Evolutionary conservation across 2,329 filamentous ascomycete species (phyloP).

Genomic region (Microdochium nivale): DNA sequence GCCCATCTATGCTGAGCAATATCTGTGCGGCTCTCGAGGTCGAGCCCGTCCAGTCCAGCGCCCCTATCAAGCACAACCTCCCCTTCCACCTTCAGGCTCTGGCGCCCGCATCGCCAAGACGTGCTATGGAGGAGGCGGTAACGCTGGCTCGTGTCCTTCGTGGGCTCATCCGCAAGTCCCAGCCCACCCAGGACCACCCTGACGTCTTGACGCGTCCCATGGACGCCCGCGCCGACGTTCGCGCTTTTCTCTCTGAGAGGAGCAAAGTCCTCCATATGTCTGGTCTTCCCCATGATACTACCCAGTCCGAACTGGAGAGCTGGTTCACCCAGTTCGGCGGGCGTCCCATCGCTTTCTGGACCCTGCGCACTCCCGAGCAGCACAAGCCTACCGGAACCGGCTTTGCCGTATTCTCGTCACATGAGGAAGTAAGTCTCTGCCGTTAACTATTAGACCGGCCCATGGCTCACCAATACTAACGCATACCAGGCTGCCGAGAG

Average conservation of each 20-base stretch:
- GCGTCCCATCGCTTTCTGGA: conserved; percentile 98
- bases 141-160: conserved; percentile 88
- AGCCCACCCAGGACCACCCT: conserved; percentile 85
- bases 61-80: conserved; percentile 96
- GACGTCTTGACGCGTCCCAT: conserved; percentile 92
- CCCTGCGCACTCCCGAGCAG: conserved; percentile 91
- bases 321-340: conserved; percentile 99
- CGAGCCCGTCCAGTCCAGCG: conserved; percentile 93
- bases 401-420: conserved; percentile 96
- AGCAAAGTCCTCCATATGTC: conserved; percentile 99
- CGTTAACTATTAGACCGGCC: neutral
- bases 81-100: conserved; percentile 96
- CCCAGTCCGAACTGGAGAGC: conserved; percentile 95
- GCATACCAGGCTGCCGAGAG: conserved; percentile 76
- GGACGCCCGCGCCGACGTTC: conserved; percentile 92
- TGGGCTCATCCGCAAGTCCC: conserved; percentile 90
- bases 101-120: conserved; percentile 86
- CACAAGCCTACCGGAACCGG: conserved; percentile 99
- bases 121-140: conserved; percentile 95
- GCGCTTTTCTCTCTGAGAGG: conserved; percentile 89
- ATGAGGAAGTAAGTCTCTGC: conserved; percentile 76
- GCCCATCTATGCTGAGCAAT: conserved; percentile 89
- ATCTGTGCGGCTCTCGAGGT: conserved; percentile 98
- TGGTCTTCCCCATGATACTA: conserved; percentile 93
- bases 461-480: conserved; percentile 2